Base-by-base conservation (phyloP, 495 filamentous ascomycete species). In the Trichocladium antarcticum region DNA sequence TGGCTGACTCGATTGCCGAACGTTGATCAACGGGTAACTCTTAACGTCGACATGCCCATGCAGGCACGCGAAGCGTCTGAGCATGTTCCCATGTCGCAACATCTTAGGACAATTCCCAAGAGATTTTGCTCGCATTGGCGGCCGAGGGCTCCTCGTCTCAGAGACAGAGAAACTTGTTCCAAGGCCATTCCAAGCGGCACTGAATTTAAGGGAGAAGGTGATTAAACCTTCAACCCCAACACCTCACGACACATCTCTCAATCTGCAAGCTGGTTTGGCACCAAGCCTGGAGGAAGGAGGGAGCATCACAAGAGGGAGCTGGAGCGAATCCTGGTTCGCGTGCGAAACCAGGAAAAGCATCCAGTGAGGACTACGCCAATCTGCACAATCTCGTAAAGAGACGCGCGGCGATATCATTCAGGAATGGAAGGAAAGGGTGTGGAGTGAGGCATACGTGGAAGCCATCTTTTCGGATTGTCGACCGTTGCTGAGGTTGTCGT, bases 331-430 rank as follows among this genome's bases (percentile, higher is more conserved):
- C 47, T 51, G 54, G 47, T 55, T 56, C 53, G 48, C 17, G 49
- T 9, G 21, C 41, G 51, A 54, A 39, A 37, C 41, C 53, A 51
- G 32, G 71, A 68, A 69, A 60, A 70, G 66, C 68, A 72, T 73
- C 82, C 81, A 86, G 83, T 81, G 81, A 85, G 73, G 81, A 76
- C 79, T 74, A 80, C 76, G 77, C 79, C 79, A 80, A 84, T 81
- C 72, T 69, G 64, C 70, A 69, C 65, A 62, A 61, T 70, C 62
- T 67, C 64, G 61, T 59, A 42, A 58, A 54, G 56, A 29, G 50
- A 77, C 63, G 72, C 73, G 68, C 70, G 68, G 73, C 71, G 73
- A 72, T 71, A 71, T 64, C 72, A 68, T 65, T 63, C 63, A 55
- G 53, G 64, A 50, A 62, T 61, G 68, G 61, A 71, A 63, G 64